Evolutionary conservation across 2,329 filamentous ascomycete genomes (phyloP).

Genomic region (Alternaria angustiovoidea): DNA sequence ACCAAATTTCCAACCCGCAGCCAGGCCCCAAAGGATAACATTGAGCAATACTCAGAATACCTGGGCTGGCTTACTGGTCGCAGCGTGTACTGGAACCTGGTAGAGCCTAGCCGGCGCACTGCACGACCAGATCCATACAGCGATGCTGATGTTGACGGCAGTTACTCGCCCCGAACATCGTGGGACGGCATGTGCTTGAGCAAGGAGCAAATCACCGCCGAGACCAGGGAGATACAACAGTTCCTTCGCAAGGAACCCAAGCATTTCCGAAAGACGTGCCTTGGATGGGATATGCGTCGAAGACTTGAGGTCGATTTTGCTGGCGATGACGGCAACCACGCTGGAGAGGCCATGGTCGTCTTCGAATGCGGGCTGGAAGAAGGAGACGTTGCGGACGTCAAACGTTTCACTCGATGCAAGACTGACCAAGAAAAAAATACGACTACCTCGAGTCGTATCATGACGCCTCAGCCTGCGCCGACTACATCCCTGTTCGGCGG

Average conservation of each 20-base stretch:
- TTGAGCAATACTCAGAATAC: conserved; percentile 64
- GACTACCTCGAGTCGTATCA: conserved; percentile 24
- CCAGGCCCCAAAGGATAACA: conserved; percentile 57
- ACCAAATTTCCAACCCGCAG: conserved; percentile 71
- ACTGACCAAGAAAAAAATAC: conserved; percentile 41
- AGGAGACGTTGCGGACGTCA: conserved; percentile 61
- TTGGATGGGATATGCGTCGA: conserved; percentile 92
- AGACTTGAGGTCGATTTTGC: conserved; percentile 89
- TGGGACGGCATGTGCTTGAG: conserved; percentile 75
- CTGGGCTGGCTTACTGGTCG: conserved; percentile 83
- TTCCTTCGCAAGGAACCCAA: conserved; percentile 76
- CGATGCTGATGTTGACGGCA: conserved; percentile 69
- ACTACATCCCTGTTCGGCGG: conserved; percentile 62
- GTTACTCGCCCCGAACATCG: conserved; percentile 83
- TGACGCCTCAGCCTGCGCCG: conserved; percentile 27
- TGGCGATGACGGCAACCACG: conserved; percentile 76
- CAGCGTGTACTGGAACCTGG: conserved; percentile 79
- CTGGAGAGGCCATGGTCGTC: conserved; percentile 79
- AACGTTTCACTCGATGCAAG: conserved; percentile 66
- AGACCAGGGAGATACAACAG: conserved; percentile 82
- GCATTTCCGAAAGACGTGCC: conserved; percentile 79
- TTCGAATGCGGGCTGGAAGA: conserved; percentile 76
- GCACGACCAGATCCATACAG: conserved; percentile 77
- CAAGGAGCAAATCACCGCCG: conserved; percentile 73
- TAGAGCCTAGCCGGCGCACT: conserved; percentile 78